Evolutionary conservation across 1,284 basidiomycete genomes (phyloP).

Genomic region (Moesziomyces antarcticus): DNA sequence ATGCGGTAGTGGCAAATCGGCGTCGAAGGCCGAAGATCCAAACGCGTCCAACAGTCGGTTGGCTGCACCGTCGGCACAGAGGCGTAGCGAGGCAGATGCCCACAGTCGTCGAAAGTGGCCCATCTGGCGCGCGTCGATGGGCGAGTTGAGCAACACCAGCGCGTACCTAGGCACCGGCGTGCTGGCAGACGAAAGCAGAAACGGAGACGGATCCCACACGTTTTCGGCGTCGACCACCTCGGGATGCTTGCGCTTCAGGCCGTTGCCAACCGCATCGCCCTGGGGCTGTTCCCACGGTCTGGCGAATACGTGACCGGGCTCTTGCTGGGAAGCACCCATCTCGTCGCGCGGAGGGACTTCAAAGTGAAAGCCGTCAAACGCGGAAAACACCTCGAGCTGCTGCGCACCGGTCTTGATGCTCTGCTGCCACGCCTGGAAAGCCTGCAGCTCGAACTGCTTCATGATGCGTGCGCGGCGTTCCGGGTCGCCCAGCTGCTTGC

Average conservation of each 20-base stretch:
- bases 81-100: conserved; percentile 59
- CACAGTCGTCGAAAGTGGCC: conserved; percentile 46
- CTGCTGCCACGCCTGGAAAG: conserved; percentile 50
- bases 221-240: conserved; percentile 1
- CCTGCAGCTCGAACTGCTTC: conserved; percentile 55
- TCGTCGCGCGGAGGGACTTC: conserved; percentile 27
- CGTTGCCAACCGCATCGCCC: conserved; percentile 8
- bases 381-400: conserved; percentile 27
- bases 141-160: conserved; percentile 55
- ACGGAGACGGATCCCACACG: conserved; percentile 23
- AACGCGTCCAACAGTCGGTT: conserved; percentile 83
- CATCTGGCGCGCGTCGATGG: conserved; percentile 40
- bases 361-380: conserved; percentile 44
- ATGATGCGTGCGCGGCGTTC: conserved; percentile 50
- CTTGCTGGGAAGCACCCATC: no score
- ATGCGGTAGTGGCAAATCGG: conserved; percentile 72
- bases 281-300: conserved; percentile 22
- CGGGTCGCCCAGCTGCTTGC: conserved; percentile 28
- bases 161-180: conserved; percentile 28
- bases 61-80: conserved; percentile 93
- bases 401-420: not conserved
- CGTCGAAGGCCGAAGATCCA: conserved; percentile 51
- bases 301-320: conserved; percentile 4
- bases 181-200: conserved; percentile 13
- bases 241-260: conserved; percentile 25